A percentile compares a stretch with the other conserved stretches of the same genome.
Conservation (phyloP, 2,329 filamentous ascomycete genomes). For the Ophiostoma sp. region DNA sequence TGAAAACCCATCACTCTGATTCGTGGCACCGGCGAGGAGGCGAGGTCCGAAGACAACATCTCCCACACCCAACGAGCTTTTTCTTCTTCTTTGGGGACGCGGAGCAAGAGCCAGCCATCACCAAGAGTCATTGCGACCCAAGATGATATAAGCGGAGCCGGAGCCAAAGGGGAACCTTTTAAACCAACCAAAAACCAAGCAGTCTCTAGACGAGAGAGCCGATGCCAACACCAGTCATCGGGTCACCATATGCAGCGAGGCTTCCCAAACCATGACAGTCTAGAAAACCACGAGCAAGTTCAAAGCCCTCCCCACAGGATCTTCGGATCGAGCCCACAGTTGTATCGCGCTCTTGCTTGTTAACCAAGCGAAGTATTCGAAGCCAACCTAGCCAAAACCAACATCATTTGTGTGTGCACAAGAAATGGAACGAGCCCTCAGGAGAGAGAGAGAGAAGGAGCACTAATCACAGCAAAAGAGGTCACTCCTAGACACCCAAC, state of each 20-base stretch:
- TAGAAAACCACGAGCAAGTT: constrained; percentile 13
- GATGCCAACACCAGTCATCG: constrained; percentile 19
- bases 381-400: constrained; percentile 51
- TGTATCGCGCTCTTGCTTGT: constrained; percentile 38
- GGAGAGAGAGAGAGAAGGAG: constrained; percentile 23
- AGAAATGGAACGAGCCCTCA: constrained; percentile 37
- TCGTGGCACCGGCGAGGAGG: not conserved
- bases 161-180: constrained; percentile 12
- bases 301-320: constrained; percentile 25
- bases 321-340: constrained; percentile 36
- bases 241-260: constrained; percentile 16
- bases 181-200: constrained; percentile 2
- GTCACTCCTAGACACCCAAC: not conserved
- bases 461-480: not conserved
- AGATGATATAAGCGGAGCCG: not conserved
- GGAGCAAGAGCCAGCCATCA: constrained; percentile 11
- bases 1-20: not conserved
- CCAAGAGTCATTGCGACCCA: not conserved
- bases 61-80: constrained; percentile 8
- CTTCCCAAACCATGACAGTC: not conserved
- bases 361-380: not conserved
- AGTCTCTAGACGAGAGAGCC: not conserved
- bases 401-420: constrained; percentile 26
- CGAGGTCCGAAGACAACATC: not conserved
- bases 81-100: constrained; percentile 12